phyloP scores from a whole-genome alignment of 495 filamentous ascomycete genomes.

The Cryomyces antarcticus region DNA sequence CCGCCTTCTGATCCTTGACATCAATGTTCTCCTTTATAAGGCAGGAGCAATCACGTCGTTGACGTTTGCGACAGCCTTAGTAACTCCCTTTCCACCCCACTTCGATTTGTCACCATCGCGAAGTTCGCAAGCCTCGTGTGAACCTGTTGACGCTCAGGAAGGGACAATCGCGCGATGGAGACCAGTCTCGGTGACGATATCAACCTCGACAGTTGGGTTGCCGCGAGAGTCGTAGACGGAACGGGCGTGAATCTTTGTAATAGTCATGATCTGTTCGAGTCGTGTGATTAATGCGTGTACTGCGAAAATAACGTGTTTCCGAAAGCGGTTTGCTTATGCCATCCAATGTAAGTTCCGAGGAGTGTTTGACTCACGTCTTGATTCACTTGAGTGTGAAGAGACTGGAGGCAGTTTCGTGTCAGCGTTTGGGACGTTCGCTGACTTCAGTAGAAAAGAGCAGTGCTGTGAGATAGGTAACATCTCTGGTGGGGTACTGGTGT shows the following conservation, averaged over 20 bases:
- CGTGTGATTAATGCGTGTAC: too few relatives aligned
- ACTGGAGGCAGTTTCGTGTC: too few relatives aligned
- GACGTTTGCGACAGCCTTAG: slow-evolving; percentile 89
- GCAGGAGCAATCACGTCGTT: slow-evolving; percentile 83
- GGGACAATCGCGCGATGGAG: slow-evolving; percentile 98
- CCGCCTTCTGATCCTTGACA: slow-evolving; percentile 86
- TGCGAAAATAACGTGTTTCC: too few relatives aligned
- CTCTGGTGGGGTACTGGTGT: too few relatives aligned
- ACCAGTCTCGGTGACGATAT: slow-evolving; percentile 88
- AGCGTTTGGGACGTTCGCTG: too few relatives aligned
- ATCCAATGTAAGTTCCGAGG: too few relatives aligned
- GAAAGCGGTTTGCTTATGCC: too few relatives aligned
- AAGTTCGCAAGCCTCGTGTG: slow-evolving; percentile 96
- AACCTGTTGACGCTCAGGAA: slow-evolving; percentile 80
- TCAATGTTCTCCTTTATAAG: slow-evolving; percentile 85
- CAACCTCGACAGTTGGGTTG: slow-evolving; percentile 90
- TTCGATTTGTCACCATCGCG: slow-evolving; percentile 95
- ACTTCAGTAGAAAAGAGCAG: too few relatives aligned
- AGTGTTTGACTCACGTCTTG: too few relatives aligned
- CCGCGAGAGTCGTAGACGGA: slow-evolving; percentile 99
- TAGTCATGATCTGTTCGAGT: slow-evolving; percentile 41
- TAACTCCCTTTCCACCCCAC: slow-evolving; percentile 81
- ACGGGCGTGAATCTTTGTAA: slow-evolving; percentile 96
- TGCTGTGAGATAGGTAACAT: too few relatives aligned
- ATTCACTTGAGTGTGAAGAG: too few relatives aligned